phyloP scores from a whole-genome alignment of 2,329 filamentous ascomycete genomes.

The Fusarium veterinarium region DNA sequence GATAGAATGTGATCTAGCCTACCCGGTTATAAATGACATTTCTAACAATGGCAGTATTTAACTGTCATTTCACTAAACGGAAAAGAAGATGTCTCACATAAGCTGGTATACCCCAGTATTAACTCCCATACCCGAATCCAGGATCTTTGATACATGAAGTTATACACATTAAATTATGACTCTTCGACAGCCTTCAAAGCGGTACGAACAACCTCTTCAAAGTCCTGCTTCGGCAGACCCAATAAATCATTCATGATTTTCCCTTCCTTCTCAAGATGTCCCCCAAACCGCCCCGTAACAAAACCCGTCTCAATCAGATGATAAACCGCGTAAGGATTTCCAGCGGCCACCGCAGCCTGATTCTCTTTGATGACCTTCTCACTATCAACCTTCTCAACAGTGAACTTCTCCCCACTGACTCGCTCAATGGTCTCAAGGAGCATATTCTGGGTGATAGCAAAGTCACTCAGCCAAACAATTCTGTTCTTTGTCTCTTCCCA shows the following conservation, averaged over 20 bases:
- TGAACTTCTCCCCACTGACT: background rate
- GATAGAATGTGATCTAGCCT: too few relatives aligned
- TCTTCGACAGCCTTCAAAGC: background rate
- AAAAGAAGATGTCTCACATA: background rate
- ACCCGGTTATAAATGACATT: too few relatives aligned
- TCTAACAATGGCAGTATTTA: background rate
- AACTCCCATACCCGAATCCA: accelerated
- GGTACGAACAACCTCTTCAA: background rate
- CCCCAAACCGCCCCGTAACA: background rate
- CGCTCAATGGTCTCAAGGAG: background rate
- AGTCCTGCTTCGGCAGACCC: background rate
- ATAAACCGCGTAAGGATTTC: background rate
- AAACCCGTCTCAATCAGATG: conserved; percentile 6
- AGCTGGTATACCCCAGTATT: accelerated
- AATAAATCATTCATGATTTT: background rate
- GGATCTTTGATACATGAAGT: too few relatives aligned
- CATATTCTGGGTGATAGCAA: conserved; percentile 8
- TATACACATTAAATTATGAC: background rate
- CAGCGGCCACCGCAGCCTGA: background rate
- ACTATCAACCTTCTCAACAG: background rate
- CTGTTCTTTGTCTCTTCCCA: conserved; percentile 18
- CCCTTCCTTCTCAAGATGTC: conserved; percentile 10
- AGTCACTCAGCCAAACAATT: conserved; percentile 4
- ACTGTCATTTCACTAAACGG: accelerated
- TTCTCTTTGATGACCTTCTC: background rate